A percentile compares a stretch with the other conserved stretches of the same genome.
Evolutionary conservation across 2,329 filamentous ascomycete species (phyloP).

Genomic region (Rhynchosporium graminicola): DNA sequence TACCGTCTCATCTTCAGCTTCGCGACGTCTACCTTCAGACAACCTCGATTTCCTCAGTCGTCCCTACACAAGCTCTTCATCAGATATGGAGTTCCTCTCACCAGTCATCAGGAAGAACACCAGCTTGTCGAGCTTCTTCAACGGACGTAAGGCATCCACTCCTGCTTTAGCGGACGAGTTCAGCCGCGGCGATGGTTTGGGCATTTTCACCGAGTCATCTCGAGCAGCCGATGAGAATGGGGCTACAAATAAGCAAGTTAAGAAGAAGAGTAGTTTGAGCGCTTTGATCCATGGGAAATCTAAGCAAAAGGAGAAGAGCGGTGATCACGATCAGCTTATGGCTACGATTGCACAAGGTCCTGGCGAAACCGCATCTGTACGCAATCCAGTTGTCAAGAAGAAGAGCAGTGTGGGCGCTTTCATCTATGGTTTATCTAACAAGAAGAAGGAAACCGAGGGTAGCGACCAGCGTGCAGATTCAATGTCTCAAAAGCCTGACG

Average conservation of each 20-base stretch:
- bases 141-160: background rate
- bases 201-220: background rate
- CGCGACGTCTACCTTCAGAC: constrained; percentile 3
- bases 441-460: no score
- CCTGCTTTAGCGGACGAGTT: background rate
- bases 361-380: no score
- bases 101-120: constrained; percentile 9
- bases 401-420: no score
- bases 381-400: no score
- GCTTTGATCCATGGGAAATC: no score
- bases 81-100: background rate
- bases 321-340: no score
- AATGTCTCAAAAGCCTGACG: background rate
- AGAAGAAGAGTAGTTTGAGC: no score
- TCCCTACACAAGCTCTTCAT: background rate
- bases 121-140: constrained; percentile 5
- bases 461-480: background rate
- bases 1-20: background rate
- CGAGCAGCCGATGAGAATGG: background rate
- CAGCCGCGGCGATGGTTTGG: background rate
- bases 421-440: no score
- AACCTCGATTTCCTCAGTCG: constrained; percentile 12
- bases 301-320: no score
- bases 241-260: no score
- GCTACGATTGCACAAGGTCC: no score